Conservation (phyloP, 495 filamentous ascomycete genomes). For the Xylaria sp. region DNA sequence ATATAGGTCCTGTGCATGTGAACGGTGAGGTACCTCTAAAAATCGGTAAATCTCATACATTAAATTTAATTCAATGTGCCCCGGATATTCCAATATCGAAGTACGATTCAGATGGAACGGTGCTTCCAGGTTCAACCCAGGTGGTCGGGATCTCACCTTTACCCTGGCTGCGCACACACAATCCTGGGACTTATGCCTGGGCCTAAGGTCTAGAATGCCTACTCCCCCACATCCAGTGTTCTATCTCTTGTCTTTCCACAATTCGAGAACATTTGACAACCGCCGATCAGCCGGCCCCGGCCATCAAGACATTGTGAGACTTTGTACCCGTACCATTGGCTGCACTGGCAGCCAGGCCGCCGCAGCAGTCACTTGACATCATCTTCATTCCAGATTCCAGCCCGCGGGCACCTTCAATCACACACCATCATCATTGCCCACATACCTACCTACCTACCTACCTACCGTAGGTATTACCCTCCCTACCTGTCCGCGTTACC, state of each 20-base stretch:
- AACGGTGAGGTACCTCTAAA: too few relatives aligned
- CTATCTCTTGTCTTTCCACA: neutral
- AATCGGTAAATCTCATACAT: neutral
- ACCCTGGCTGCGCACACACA: neutral
- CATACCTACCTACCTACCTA: too few relatives aligned
- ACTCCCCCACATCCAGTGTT: conserved; percentile 2
- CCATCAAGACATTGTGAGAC: neutral
- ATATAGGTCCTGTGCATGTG: too few relatives aligned
- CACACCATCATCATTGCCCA: conserved; percentile 10
- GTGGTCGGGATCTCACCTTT: conserved; percentile 15
- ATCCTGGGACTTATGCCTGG: neutral
- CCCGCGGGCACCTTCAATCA: neutral
- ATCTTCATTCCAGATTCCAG: neutral
- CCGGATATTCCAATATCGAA: conserved; percentile 6
- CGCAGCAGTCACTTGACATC: conserved; percentile 20
- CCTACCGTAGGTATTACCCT: too few relatives aligned
- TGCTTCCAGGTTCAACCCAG: neutral
- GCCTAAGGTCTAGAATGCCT: conserved; percentile 24
- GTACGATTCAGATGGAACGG: neutral
- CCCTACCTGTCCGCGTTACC: neutral
- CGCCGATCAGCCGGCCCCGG: conserved; percentile 25
- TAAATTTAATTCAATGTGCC: neutral
- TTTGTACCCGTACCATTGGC: conserved; percentile 11
- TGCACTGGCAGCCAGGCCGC: neutral
- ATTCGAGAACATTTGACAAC: conserved; percentile 11